phyloP scores from a whole-genome alignment of 1,139 yeast genomes.

The Candida albicans region DNA sequence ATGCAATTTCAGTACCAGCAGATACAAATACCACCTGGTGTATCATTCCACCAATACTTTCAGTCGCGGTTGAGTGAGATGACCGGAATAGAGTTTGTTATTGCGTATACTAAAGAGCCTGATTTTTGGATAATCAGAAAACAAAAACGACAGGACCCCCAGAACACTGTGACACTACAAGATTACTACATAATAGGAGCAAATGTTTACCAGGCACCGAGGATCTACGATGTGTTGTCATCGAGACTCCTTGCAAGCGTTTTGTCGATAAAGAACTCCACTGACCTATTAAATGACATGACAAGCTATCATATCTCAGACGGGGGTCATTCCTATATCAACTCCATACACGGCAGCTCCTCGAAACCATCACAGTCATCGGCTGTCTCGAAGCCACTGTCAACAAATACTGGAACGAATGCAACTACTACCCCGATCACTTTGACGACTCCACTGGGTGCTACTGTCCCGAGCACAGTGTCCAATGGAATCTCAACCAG shows the following conservation, averaged over 20 bases:
- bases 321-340: conserved; percentile 35
- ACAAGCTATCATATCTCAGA: conserved; percentile 37
- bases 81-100: conserved; percentile 83
- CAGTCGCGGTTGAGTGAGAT: conserved; percentile 66
- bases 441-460: conserved; percentile 25
- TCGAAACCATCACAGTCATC: conserved; percentile 8
- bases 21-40: conserved; percentile 45
- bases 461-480: conserved; percentile 14
- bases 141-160: conserved; percentile 58
- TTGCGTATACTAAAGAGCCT: conserved; percentile 77
- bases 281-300: conserved; percentile 36
- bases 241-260: conserved; percentile 41
- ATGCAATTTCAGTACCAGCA: conserved; percentile 94
- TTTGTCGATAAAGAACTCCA: conserved; percentile 36
- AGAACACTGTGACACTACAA: conserved; percentile 50
- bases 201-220: conserved; percentile 89
- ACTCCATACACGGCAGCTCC: conserved; percentile 12
- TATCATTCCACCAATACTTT: conserved; percentile 42
- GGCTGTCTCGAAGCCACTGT: conserved; percentile 9
- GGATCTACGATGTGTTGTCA: conserved; percentile 39
- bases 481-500: conserved; percentile 10
- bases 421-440: conserved; percentile 21
- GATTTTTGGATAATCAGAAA: conserved; percentile 90
- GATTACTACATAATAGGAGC: conserved; percentile 91
- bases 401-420: conserved; percentile 12